Conservation (phyloP, 495 filamentous ascomycete species). For the Xylaria castorea region DNA sequence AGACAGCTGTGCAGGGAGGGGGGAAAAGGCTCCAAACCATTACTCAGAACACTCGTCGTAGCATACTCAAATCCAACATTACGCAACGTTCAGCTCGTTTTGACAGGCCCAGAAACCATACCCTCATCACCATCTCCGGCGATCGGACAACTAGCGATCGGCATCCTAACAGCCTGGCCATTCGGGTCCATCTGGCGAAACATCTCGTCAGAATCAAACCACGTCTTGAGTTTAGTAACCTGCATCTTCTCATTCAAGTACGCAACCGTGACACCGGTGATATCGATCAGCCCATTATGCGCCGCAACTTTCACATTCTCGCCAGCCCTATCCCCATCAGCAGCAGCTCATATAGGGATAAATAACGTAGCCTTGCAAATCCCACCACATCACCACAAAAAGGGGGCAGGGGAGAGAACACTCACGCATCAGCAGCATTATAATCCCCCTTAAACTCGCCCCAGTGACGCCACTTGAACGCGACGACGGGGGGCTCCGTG, state of each 20-base stretch:
- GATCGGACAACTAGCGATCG: slow-evolving; percentile 5
- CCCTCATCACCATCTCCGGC: neutral
- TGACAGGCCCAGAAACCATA: neutral
- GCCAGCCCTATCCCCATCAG: slow-evolving; percentile 51
- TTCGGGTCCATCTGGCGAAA: slow-evolving; percentile 63
- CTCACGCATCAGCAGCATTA: slow-evolving; percentile 64
- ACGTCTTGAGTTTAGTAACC: slow-evolving; percentile 64
- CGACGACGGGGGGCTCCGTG: slow-evolving; percentile 63
- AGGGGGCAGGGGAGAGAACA: too few species aligned
- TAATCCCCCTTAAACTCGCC: slow-evolving; percentile 70
- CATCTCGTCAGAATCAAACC: slow-evolving; percentile 70
- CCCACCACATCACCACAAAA: too few species aligned
- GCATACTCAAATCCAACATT: neutral
- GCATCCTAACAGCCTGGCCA: neutral
- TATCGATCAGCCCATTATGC: slow-evolving; percentile 57
- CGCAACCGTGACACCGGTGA: slow-evolving; percentile 62
- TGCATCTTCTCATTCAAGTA: slow-evolving; percentile 64
- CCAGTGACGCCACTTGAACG: slow-evolving; percentile 71
- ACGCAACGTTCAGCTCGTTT: neutral
- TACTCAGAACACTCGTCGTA: neutral
- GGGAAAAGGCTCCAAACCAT: neutral
- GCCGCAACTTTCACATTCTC: slow-evolving; percentile 65
- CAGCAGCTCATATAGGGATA: slow-evolving; percentile 10
- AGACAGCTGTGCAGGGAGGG: neutral
- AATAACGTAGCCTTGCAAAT: neutral